Base-by-base conservation (phyloP, 192 early-diverging fungal species). In the Nowakowskiella sp. region DNA sequence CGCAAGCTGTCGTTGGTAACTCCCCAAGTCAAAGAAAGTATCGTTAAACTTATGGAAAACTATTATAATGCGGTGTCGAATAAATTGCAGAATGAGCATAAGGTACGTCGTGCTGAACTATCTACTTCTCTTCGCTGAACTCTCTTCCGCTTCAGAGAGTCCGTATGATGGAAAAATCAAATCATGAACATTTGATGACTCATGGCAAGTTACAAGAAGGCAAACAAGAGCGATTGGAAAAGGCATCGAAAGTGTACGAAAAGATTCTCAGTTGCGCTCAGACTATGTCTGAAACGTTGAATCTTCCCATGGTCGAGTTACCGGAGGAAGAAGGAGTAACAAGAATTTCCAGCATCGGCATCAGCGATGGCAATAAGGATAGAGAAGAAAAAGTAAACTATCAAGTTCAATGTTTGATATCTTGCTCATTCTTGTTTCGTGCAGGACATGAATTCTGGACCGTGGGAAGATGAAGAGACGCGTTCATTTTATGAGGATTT, bases 381-480 rank as follows among this genome's bases (percentile, higher is more conserved):
- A 44, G 31, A 26, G 55, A 53, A 13, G 64, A 66, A 19, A 19
- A 67, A 29, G 8, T 51, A 25, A 23, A 53, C 8, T 9, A 7
- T 33, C 26, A 33, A 3, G 10, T 13, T 19, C 10, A 9, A n/a
- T 28, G 22, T 6, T 19, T 27, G 13, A 43, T 22, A n/a, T 53
- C 52, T 4, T 22, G 8, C 6, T 4, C 52, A 74, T 78, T 43
- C 62, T 53, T 19, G 8, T 32, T 53, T 34, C 25, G 47, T 47
- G 6, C 32, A 42, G 66, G 62, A 70, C 33, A 8, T 39, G 0
- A 55, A 28, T 24, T 51, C 55, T 33, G 82, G 80, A 23, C 63
- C 83, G 19, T 99, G 94, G 89, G 93, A 97, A 58, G 91, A 96
- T 59, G 91, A 97, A 23, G 94, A 97, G 33, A 82, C 85, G 23